Base-by-base conservation (phyloP, 495 filamentous ascomycete species). In the Trichocladium antarcticum region DNA sequence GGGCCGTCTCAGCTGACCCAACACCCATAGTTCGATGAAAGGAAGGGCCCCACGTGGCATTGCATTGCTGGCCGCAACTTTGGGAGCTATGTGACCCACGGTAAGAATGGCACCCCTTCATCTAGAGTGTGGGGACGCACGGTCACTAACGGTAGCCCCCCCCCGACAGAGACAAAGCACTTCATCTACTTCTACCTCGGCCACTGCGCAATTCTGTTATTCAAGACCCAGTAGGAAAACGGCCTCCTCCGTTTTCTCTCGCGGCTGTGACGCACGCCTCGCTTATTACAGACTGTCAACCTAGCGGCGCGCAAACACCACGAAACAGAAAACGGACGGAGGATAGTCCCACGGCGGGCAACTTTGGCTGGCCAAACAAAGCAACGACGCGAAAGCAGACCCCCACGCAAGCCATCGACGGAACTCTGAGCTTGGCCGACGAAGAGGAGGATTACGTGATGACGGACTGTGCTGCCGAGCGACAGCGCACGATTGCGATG, bases 181-280 rank as follows among this genome's bases (percentile, higher is more conserved):
- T 99, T 99, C 74, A 96, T 97, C 64, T 99, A 99, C 74, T 99
- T 99, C 77, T 97, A 97, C 71, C 85, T 97, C 51, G 92, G 92
- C 41, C 92, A 96, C 75, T 95, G 87, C 66, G 92, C 92, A 16
- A 96, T 99, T 60, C 82, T 99, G 37, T 81, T 99, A 46, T 99
- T 97, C 80, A 99, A 99, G 79, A 99, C 92, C 20, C 89, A 96
- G 75, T 96, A 79, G 71, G 57, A 27, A 48, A 28, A 49, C 51
- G 48, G 45, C 56, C 56, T 58, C 56, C 53, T 55, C 56, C 56
- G 53, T 55, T 55, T 58, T 49, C 52, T 58, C 48, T 58, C 56
- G 32, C 41, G 42, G 40, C 42, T 58, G 56, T 58, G 49, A 55
- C 24, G 8, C 12, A 39, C 8, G 6, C 38, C 0, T 24, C 20